Conservation (phyloP, 805 yeast genomes). For the Zygoascus biomembranicola region DNA sequence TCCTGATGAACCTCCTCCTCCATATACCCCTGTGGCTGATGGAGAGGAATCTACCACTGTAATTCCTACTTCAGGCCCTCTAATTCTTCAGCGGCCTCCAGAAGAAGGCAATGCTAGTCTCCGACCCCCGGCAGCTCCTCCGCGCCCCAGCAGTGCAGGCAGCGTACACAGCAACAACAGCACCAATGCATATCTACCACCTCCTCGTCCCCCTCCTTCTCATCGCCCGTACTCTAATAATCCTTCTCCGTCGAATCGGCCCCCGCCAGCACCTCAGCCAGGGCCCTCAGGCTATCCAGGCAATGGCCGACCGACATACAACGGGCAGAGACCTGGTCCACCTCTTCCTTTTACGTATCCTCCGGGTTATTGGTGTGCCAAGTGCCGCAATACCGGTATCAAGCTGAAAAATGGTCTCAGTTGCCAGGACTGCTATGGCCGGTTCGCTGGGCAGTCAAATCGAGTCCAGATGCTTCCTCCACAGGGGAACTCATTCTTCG, state of each 20-base stretch:
- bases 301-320: conserved; percentile 10
- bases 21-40: conserved; percentile 14
- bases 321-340: neutral
- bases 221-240: conserved; percentile 30
- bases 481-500: conserved; percentile 8
- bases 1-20: conserved; percentile 19
- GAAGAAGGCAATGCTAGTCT: conserved; percentile 1
- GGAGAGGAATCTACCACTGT: conserved; percentile 3
- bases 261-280: conserved; percentile 3
- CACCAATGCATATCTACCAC: neutral
- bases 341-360: conserved; percentile 66
- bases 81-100: conserved; percentile 4
- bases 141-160: neutral
- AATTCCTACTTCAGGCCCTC: conserved; percentile 2
- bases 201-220: conserved; percentile 2
- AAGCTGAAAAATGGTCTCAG: conserved; percentile 49
- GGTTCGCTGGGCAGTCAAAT: conserved; percentile 41
- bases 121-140: conserved; percentile 4
- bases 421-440: conserved; percentile 65
- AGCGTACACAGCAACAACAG: neutral
- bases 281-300: conserved; percentile 11
- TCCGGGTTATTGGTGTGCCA: conserved; percentile 47
- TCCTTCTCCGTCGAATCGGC: neutral
- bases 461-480: conserved; percentile 15
- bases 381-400: conserved; percentile 69